Percentiles rank a stretch among this genome's conserved stretches.
phyloP scores from a whole-genome alignment of 176 grass and related monocot genomes.

The Cenchrus fungigraminus region DNA sequence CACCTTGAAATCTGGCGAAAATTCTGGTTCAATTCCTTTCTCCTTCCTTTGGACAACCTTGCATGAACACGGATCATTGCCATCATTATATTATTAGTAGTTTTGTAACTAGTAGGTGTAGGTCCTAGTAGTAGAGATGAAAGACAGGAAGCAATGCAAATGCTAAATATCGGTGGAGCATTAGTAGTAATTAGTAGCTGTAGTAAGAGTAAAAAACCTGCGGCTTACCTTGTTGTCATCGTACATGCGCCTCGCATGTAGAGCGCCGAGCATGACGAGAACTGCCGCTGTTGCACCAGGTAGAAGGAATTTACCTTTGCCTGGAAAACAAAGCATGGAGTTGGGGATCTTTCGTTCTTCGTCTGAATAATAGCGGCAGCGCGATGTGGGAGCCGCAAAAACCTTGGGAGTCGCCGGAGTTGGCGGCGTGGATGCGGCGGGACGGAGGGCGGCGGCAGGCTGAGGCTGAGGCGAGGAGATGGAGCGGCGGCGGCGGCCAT shows the following conservation, averaged over 20 bases:
- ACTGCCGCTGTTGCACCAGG: constrained; percentile 80
- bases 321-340: constrained; percentile 35
- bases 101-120: too few species aligned
- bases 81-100: too few species aligned
- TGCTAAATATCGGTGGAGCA: not conserved
- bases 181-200: not conserved
- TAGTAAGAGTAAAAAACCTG: not conserved
- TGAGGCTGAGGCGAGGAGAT: constrained; percentile 3
- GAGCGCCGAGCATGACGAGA: constrained; percentile 78
- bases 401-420: constrained; percentile 49
- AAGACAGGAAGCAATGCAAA: too few species aligned
- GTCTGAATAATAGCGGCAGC: too few species aligned
- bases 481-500: constrained; percentile 28
- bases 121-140: not conserved
- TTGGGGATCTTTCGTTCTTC: too few species aligned
- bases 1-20: constrained; percentile 77
- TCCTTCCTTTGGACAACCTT: constrained; percentile 71
- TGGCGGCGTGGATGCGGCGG: constrained; percentile 37
- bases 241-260: constrained; percentile 83
- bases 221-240: constrained; percentile 66
- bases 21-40: constrained; percentile 71
- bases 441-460: not conserved
- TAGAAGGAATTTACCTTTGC: constrained; percentile 72
- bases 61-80: constrained; percentile 8
- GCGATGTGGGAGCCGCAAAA: not conserved